Base-by-base conservation (phyloP, 2,329 filamentous ascomycete species). In the Nannizziopsis arthrosporioides region DNA sequence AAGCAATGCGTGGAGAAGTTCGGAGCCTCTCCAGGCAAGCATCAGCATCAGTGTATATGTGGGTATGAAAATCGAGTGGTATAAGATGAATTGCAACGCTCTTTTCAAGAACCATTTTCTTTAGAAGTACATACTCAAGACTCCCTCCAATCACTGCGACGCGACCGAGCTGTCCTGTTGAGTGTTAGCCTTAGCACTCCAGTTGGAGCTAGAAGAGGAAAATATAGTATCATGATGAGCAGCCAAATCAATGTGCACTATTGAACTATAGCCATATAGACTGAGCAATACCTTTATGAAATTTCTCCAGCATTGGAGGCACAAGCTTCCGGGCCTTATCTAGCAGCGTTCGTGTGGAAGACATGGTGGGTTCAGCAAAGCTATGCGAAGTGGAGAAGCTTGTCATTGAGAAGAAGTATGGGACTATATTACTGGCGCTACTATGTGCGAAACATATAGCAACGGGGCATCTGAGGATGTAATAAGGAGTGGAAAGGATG, bases 141-240 rank as follows among this genome's bases (percentile, higher is more conserved):
- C 87, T 94, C 36, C 92, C 92, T 44, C 92, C 92, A 55, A 98
- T 92, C 50, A 98, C 92, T 45, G 81, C 92, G 46, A 98, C 81
- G 48, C 92, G 80, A 4, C 92, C 92, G 55, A 94, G 75, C 68
- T 96, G 90, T 51, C 92, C 90, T 94, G 57, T 3, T 49, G 22
- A 7, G 22, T 27, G 7, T 27, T 27, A 38, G 22, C 22, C 22
- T 27, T 3, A 7, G 22, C 22, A 27, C 22, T 27, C 7, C 22
- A 27, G 3, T 27, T 27, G 7, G 22, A 27, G 7, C 22, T 27
- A 27, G 22, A 27, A 7, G 22, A 27, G 22, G 22, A 4, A 27
- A 27, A 27, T 7, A 27, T 4, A 7, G 22, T 27, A 27, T 27
- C 22, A 27, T 7, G 22, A 7, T 4, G 22, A 27, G 7, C 3